phyloP scores from a whole-genome alignment of 2,329 filamentous ascomycete species.

The Clarireedia homoeocarpa region DNA sequence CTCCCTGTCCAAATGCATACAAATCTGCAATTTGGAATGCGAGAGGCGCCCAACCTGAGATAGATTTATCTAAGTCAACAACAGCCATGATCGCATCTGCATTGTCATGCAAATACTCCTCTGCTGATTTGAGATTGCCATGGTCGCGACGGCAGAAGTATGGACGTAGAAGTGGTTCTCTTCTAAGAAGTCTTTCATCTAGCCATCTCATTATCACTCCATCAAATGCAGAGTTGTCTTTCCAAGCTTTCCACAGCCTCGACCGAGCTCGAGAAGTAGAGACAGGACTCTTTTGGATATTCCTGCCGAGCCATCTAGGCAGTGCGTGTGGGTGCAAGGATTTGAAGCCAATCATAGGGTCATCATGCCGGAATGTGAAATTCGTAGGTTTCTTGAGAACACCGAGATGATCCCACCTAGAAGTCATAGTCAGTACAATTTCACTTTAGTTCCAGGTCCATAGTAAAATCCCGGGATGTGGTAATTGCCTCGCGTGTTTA shows the following conservation, averaged over 20 bases:
- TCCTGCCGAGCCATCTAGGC: conserved; percentile 29
- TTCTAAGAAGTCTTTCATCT: conserved; percentile 36
- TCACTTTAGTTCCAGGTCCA: no score
- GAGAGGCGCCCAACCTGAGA: conserved; percentile 25
- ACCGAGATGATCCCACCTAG: conserved; percentile 29
- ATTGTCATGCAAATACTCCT: conserved; percentile 33
- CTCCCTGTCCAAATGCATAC: conserved; percentile 30
- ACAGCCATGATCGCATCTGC: conserved; percentile 26
- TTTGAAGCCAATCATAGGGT: conserved; percentile 42
- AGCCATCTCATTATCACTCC: conserved; percentile 40
- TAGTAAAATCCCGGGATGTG: no score
- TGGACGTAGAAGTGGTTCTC: conserved; percentile 32
- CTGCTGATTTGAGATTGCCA: conserved; percentile 32
- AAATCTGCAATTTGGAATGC: conserved; percentile 31
- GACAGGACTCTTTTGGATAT: conserved; percentile 30
- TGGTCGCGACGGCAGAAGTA: conserved; percentile 33
- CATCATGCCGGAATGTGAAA: conserved; percentile 41
- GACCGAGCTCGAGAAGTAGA: conserved; percentile 36
- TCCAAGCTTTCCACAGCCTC: conserved; percentile 40
- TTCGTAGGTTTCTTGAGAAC: conserved; percentile 35
- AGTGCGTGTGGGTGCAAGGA: conserved; percentile 19
- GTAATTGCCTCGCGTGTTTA: background rate
- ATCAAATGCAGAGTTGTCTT: conserved; percentile 36
- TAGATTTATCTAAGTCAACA: conserved; percentile 25
- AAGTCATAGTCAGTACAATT: background rate